Evolutionary conservation across 331 rosid species (phyloP).

Genomic region (Dryas integrifolia): DNA sequence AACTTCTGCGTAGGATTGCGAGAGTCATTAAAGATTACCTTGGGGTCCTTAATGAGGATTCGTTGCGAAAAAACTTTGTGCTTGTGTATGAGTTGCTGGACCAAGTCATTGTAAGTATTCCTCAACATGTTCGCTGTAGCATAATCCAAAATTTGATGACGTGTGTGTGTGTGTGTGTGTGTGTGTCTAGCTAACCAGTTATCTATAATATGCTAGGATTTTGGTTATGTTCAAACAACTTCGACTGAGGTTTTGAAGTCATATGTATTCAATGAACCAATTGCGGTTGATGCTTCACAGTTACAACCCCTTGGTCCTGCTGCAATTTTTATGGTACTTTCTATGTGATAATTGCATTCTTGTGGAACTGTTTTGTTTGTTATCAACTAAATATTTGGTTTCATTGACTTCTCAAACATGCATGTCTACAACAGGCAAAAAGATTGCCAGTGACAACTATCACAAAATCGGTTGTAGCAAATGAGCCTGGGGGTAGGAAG

Average conservation of each 20-base stretch:
- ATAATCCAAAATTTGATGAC: neutral
- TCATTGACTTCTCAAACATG: conserved; percentile 26
- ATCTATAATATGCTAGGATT: conserved; percentile 52
- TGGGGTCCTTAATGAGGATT: conserved; percentile 84
- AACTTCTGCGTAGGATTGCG: conserved; percentile 76
- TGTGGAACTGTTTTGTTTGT: conserved; percentile 1
- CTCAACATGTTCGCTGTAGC: neutral
- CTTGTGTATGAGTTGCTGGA: conserved; percentile 92
- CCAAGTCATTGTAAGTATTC: conserved; percentile 69
- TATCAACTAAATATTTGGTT: conserved; percentile 14
- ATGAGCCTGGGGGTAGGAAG: conserved; percentile 85
- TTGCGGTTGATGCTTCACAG: conserved; percentile 59
- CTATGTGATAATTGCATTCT: conserved; percentile 13
- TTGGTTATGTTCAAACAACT: conserved; percentile 85
- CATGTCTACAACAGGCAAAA: conserved; percentile 61
- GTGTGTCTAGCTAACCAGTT: conserved; percentile 11
- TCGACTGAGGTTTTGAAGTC: conserved; percentile 91
- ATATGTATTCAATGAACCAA: conserved; percentile 79
- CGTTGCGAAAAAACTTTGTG: conserved; percentile 78
- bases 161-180: neutral
- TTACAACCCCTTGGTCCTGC: conserved; percentile 76
- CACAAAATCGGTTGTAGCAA: conserved; percentile 82
- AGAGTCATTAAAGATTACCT: conserved; percentile 83
- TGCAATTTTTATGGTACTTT: conserved; percentile 70
- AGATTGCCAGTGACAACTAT: conserved; percentile 90